phyloP scores from a whole-genome alignment of 371 early-diverging fungal species.

The Choanephora cucurbitarum region DNA sequence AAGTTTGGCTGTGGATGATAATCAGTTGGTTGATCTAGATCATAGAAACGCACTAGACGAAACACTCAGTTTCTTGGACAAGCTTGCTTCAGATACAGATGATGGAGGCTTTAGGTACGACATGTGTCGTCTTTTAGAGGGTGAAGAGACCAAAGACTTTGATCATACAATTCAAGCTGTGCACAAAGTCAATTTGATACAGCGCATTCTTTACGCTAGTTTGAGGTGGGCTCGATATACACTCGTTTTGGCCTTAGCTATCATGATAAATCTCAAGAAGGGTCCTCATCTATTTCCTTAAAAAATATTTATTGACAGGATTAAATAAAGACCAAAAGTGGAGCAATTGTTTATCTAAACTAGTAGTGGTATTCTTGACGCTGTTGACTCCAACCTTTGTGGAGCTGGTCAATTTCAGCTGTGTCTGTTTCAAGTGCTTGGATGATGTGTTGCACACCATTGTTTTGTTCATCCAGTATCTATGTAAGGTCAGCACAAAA shows the following conservation, averaged over 20 bases:
- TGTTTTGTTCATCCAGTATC: constrained; percentile 64
- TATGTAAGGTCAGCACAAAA: constrained; percentile 11
- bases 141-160: neutral
- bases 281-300: neutral
- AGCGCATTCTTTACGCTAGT: neutral
- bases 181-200: no score
- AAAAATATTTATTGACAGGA: no score
- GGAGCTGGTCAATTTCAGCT: constrained; percentile 23
- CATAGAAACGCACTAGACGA: constrained; percentile 24
- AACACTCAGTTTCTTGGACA: constrained; percentile 19
- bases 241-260: constrained; percentile 20
- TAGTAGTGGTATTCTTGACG: constrained; percentile 1
- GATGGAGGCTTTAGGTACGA: constrained; percentile 20
- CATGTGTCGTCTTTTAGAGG: neutral
- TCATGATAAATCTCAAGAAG: constrained; percentile 13
- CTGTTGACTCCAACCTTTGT: constrained; percentile 11
- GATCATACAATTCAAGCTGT: neutral
- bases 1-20: no score
- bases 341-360: no score
- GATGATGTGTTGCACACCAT: constrained; percentile 64
- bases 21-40: no score
- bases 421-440: constrained; percentile 54
- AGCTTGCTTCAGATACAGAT: constrained; percentile 6
- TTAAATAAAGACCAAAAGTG: no score
- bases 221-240: constrained; percentile 15